Base-by-base conservation (phyloP, 1,139 yeast genomes). In the Yamadazyma songkhlaensis region DNA sequence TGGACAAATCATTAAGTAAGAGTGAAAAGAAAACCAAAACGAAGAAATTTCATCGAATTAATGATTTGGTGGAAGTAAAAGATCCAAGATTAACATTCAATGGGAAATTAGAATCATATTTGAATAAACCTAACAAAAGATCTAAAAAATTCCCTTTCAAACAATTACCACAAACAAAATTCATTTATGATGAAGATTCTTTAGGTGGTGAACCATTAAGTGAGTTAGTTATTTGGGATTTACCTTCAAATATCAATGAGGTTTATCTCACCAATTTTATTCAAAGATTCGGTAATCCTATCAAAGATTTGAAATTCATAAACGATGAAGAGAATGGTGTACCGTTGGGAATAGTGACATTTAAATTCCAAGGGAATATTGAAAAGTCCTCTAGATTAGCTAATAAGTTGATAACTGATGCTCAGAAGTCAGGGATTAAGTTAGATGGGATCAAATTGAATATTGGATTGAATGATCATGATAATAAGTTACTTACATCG, bases 271-370 rank as follows among this genome's bases (percentile, higher is more conserved):
- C 42, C 57, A 81, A 81, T 44, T 79, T 55, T 44, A 55, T 88
- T 44, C 68, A 69, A 31, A 62, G 74, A 26, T 84, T 70, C 58
- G 96, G 96, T 3, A 74, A 73, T 38, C 54, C 72, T 3, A 62
- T 69, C 28, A 62, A 59, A 43, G 79, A 77, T 30, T 64, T 85
- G 39, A 78, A 77, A 44, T 71, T 81, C 42, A 66, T 82, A 14
- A 77, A 74, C 44, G 95, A 90, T 53, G 88, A 94, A 1, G 68
- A 71, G 13, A 81, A 85, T 37, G 96, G 90, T 3, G 85, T 84
- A 15, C 92, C 95, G 0, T 60, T 89, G 35, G 95, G 96, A 3
- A 66, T 88, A 25, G 85, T 84, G 32, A 65, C 79, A 14, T 68
- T 88, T 38, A 68, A 73, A 40, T 89, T 77, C 59, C 79, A 72